Evolutionary conservation across 805 yeast genomes (phyloP).

Genomic region (Diddensiella caesifluorescens): DNA sequence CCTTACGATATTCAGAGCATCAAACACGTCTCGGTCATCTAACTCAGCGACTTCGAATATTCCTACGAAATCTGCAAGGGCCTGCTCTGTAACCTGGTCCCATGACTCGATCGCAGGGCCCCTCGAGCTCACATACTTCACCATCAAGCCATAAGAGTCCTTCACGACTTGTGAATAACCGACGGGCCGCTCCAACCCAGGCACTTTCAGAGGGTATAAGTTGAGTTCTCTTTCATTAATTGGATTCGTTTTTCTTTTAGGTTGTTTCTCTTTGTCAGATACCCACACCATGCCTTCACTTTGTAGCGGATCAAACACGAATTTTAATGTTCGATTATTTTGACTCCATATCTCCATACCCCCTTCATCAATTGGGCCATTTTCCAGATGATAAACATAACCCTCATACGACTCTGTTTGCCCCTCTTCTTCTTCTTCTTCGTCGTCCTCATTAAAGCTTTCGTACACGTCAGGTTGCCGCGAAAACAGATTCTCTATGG

Average conservation of each 20-base stretch:
- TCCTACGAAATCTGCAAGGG: not conserved
- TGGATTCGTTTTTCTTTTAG: not conserved
- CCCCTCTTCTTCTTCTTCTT: no score
- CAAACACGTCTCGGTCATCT: constrained; percentile 14
- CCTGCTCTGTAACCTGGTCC: not conserved
- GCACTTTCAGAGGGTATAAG: constrained; percentile 20
- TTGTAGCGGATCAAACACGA: constrained; percentile 19
- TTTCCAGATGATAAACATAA: not conserved
- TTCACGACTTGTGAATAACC: constrained; percentile 18
- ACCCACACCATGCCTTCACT: constrained; percentile 29
- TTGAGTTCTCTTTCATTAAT: constrained; percentile 18
- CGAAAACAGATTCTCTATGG: no score
- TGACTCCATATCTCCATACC: constrained; percentile 21
- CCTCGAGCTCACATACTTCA: constrained; percentile 6
- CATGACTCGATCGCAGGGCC: not conserved
- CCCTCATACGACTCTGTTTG: no score
- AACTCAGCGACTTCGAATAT: constrained; percentile 2
- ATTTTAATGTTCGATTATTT: constrained; percentile 26
- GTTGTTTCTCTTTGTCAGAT: constrained; percentile 2
- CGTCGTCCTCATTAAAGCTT: no score
- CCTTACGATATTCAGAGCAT: constrained; percentile 20
- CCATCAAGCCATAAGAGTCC: constrained; percentile 14
- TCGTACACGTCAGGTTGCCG: no score
- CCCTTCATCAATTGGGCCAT: constrained; percentile 28
- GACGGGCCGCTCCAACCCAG: constrained; percentile 10